Evolutionary conservation across 495 filamentous ascomycete genomes (phyloP).

Genomic region (Talaromyces liani): DNA sequence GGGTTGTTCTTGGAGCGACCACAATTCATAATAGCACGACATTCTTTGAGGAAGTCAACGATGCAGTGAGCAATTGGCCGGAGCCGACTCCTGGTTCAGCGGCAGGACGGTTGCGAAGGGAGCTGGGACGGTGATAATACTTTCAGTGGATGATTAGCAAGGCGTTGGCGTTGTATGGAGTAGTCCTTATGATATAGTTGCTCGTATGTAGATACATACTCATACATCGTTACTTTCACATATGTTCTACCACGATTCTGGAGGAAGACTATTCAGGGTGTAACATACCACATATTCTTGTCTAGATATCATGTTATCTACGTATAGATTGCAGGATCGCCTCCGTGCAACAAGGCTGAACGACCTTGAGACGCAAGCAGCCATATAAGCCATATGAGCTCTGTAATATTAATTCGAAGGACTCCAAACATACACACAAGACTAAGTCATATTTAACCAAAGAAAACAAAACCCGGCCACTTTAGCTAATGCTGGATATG

Average conservation of each 20-base stretch:
- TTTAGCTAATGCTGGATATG: neutral
- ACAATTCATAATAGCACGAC: conserved; percentile 75
- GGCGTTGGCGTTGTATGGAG: neutral
- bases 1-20: conserved; percentile 83
- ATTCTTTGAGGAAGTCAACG: conserved; percentile 82
- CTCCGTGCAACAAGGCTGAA: neutral
- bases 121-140: conserved; percentile 34
- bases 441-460: neutral
- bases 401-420: neutral
- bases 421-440: neutral
- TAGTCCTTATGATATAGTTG: neutral
- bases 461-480: neutral
- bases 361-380: neutral
- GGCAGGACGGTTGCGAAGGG: conserved; percentile 63
- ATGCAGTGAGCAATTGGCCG: conserved; percentile 74
- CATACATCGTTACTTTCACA: neutral
- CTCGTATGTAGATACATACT: neutral
- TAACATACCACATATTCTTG: neutral
- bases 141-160: neutral
- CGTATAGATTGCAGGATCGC: neutral
- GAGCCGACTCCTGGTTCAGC: conserved; percentile 60
- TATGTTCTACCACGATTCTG: neutral
- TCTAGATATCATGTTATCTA: neutral
- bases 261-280: neutral
- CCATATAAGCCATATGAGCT: neutral